Evolutionary conservation across 2,329 filamentous ascomycete genomes (phyloP).

Genomic region (Phialophora tarda): DNA sequence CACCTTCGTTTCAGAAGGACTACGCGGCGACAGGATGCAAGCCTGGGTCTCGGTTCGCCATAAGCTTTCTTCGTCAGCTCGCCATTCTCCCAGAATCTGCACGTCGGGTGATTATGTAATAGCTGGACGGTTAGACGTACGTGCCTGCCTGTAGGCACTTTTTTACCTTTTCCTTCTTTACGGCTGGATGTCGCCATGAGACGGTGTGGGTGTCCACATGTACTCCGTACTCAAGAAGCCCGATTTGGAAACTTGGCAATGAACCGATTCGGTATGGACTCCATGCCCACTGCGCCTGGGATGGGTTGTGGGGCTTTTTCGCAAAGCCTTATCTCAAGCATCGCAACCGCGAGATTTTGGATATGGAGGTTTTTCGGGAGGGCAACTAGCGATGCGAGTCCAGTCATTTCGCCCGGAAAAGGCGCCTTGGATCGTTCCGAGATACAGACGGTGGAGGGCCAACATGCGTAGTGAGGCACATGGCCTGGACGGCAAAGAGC

Average conservation of each 20-base stretch:
- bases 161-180: neutral
- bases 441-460: neutral
- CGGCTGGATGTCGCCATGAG: neutral
- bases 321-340: neutral
- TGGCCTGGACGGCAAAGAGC: neutral
- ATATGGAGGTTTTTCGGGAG: neutral
- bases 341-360: neutral
- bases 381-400: neutral
- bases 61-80: neutral
- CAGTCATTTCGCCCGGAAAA: neutral
- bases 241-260: constrained; percentile 1
- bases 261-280: constrained; percentile 1
- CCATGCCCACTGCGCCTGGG: neutral
- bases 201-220: neutral
- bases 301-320: too few species aligned
- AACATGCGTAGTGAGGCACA: neutral
- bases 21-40: neutral
- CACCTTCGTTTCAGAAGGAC: neutral
- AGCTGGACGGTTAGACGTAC: too few species aligned
- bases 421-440: neutral
- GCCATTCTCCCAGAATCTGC: neutral
- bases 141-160: too few species aligned
- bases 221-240: neutral
- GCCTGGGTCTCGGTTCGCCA: neutral
- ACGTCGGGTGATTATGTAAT: neutral